Base-by-base conservation (phyloP, 805 yeast species). In the Starmerella davenportii region DNA sequence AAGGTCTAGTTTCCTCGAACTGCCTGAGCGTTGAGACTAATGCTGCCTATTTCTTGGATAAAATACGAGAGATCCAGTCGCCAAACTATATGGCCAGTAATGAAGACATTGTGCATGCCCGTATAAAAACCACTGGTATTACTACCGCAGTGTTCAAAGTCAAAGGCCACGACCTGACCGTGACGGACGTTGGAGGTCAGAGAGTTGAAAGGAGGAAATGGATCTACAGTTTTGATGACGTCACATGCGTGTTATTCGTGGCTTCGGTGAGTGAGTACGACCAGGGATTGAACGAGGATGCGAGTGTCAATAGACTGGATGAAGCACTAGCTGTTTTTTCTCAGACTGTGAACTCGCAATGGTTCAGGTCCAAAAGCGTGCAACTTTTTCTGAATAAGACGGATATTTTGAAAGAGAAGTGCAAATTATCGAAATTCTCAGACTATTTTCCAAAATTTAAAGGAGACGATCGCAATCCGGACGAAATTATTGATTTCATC, bases 181-280 rank as follows among this genome's bases (percentile, higher is more conserved):
- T 90, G 31, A 61, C 84, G 33, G 98, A 90, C 64, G 96, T 95
- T 3, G 98, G 98, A 38, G 98, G 98, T 1, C 98, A 90, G 59
- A 66, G 98, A 51, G 74, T 92, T 3, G 98, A 90, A 62, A 74
- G 98, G 38, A 80, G 79, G 53, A 87, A 90, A 58, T 90, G 98
- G 98, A 84, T 90, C 44, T 92, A 90, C 59, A 81, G 94, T 54
- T 90, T 90, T 58, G 90, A 85, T 52, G 81, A 79, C 44, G 79
- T 87, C 36, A 78, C 93, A 1, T 79, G 92, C 3, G 77, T 92
- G 0, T 57, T 87, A 29, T 90, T 82, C 57, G 94, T 87, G 5
- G 68, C 79, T 16, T 95, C 95, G 0, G 74, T 82, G 20, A 73
- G 82, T 35, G 98, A 90, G 61, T 90, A 81, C 56, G 95, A 87